Evolutionary conservation across 768 basidiomycete genomes (phyloP), one percentile per base, ranked within the genome.

Genomic region (Boletus coccyginus): DNA sequence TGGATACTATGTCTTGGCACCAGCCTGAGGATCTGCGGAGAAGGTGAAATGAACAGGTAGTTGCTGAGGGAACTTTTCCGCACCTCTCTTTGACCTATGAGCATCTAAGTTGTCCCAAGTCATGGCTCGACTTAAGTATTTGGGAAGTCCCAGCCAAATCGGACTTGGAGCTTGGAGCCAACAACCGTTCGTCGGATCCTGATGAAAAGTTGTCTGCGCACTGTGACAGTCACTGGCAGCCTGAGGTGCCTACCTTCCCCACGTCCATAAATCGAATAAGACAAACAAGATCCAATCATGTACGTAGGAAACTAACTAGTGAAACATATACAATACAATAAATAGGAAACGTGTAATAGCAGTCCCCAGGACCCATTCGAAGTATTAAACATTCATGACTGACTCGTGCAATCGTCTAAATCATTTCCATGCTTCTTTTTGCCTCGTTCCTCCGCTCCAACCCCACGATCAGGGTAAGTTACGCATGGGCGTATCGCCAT

Each of bases 401-500:
- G 6, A 42, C 38, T 47, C 53, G 45, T 59, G 54, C 43, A 40
- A n/a, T 56, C 50, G 31, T 65, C 46, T 48, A 40, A 19, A 42
- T 48, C 39, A 31, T 38, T 29, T 27, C 19, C 32, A 13, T 50
- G n/a, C 45, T 48, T 42, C 29, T 12, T 42, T 29, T 5, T 21
- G 42, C 43, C 27, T 46, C 47, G 44, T 27, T 17, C 31, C 41
- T 48, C n/a, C 21, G 19, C 31, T 10, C 36, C 19, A 33, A 40
- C 56, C 27, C 21, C 56, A 40, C 21, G 52, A 41, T 71, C 52
- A 70, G 45, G 68, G 69, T 44, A 70, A 55, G 59, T 53, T 50
- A 35, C 70, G 72, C 70, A 71, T 73, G 10, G 67, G 62, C 2
- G 59, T 59, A 44, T 62, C 67, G 16, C 70, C 67, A 36, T 61